Base-by-base conservation (phyloP, 306 rosid genomes). In the Dalbergia cultrata region DNA sequence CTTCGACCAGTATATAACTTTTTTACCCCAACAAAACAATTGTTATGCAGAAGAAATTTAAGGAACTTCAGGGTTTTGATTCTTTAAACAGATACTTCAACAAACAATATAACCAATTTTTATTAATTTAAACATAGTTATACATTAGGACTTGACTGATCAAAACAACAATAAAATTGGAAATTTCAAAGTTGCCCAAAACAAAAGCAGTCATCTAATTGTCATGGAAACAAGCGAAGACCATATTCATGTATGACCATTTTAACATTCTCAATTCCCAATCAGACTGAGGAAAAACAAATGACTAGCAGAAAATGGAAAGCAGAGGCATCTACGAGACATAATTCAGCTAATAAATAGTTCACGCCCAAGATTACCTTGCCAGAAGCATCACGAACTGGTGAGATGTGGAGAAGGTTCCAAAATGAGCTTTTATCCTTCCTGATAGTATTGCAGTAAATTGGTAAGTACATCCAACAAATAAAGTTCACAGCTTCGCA, bases 361-460 rank as follows among this genome's bases (percentile, higher is more conserved):
- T 21, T 69, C 34, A 12, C 18, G 70, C 22, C 45, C 50, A 73
- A 53, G 59, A 75, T 64, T 90, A 95, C 99, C 99, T 93, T 95
- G 72, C 99, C 99, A 47, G 93, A 83, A 81, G 94, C 97, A 81
- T 90, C 85, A 54, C 96, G 98, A 79, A 93, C 89, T 2, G 98
- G 97, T 75, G 99, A 90, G 67, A 90, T 78, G 73, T 91, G 99
- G 62, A 95, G 99, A 82, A 84, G 75, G 85, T 91, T 91, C 99
- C 99, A 95, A 93, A 95, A 95, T 71, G 96, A 88, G 87, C 90
- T 91, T 83, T 85, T 83, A 71, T 93, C 97, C 84, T 93, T 95
- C 94, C 99, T 95, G 90, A 50, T 21, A 80, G 67, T 47, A 69
- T 78, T 71, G 62, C 53, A 43, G 18, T 33, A 68, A 82, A 35